These are phyloP conservation scores for Apiospora pterosperma DNA, from an alignment of 2,329 filamentous ascomycete genomes.

Conservation along the genomic window DNA sequence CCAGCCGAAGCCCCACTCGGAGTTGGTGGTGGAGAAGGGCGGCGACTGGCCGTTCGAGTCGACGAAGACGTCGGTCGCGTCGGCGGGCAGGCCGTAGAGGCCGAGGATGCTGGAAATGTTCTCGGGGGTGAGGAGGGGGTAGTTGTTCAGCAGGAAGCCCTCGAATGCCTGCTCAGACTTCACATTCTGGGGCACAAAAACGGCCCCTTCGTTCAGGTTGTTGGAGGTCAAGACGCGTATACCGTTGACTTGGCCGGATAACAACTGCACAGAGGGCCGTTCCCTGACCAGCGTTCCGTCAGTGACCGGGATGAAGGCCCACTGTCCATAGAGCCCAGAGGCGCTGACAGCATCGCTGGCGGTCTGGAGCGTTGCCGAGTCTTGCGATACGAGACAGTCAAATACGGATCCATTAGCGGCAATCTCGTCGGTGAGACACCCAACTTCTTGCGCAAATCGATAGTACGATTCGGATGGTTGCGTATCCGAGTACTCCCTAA, in stretches of 20 bases:
- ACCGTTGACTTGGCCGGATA: constrained; percentile 27
- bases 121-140: constrained; percentile 28
- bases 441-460: constrained; percentile 28
- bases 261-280: constrained; percentile 26
- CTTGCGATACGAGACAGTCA: constrained; percentile 31
- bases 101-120: constrained; percentile 29
- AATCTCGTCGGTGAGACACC: constrained; percentile 23
- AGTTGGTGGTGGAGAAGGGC: constrained; percentile 47
- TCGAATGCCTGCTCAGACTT: constrained; percentile 25
- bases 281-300: constrained; percentile 30
- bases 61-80: constrained; percentile 24
- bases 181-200: constrained; percentile 34
- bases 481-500: constrained; percentile 26
- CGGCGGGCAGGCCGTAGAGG: constrained; percentile 23
- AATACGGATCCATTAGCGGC: constrained; percentile 22
- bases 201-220: constrained; percentile 35
- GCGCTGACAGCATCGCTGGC: constrained; percentile 30
- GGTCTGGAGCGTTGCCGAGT: constrained; percentile 30
- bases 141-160: constrained; percentile 27
- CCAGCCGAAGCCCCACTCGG: constrained; percentile 45
- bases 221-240: constrained; percentile 27
- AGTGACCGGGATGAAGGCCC: constrained; percentile 36
- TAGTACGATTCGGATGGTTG: constrained; percentile 29
- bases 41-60: constrained; percentile 33
- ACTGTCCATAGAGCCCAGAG: constrained; percentile 20